These are phyloP conservation scores for Leccinellum luteum DNA, from an alignment of 768 basidiomycete genomes.

Conservation along the genomic window DNA sequence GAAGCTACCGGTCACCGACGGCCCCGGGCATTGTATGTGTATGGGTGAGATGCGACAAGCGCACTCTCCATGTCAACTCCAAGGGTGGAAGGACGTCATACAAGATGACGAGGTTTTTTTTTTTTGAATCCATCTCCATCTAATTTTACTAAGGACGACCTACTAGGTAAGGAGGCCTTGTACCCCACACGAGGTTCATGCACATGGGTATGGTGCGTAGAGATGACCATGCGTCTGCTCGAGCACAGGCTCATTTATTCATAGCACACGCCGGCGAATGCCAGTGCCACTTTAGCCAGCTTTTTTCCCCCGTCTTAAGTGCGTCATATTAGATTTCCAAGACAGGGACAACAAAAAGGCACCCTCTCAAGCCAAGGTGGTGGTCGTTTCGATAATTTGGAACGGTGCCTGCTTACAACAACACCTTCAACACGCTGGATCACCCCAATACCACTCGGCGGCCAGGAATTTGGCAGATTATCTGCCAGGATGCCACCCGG, in stretches of 20 bases:
- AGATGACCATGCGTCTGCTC: background rate
- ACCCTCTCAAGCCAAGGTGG: background rate
- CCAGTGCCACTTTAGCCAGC: background rate
- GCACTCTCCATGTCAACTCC: too few relatives aligned
- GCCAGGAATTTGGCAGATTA: conserved; percentile 23
- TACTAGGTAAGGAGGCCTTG: too few relatives aligned
- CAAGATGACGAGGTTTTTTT: too few relatives aligned
- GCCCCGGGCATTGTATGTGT: background rate
- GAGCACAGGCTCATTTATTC: background rate
- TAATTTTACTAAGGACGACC: too few relatives aligned
- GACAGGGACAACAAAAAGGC: background rate
- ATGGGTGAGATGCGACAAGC: background rate
- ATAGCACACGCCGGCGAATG: background rate
- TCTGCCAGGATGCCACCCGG: conserved; percentile 16
- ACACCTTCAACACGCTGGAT: conserved; percentile 10
- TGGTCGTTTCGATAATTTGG: background rate
- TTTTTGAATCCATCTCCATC: too few relatives aligned
- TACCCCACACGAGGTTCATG: too few relatives aligned
- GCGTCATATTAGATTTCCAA: background rate
- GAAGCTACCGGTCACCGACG: background rate
- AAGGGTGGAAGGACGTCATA: too few relatives aligned
- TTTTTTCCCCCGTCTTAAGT: background rate
- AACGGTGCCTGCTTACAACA: background rate
- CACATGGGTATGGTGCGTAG: background rate
- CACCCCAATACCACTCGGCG: conserved; percentile 5